Evolutionary conservation across 306 rosid genomes (phyloP).

Genomic region (Benincasa hispida): DNA sequence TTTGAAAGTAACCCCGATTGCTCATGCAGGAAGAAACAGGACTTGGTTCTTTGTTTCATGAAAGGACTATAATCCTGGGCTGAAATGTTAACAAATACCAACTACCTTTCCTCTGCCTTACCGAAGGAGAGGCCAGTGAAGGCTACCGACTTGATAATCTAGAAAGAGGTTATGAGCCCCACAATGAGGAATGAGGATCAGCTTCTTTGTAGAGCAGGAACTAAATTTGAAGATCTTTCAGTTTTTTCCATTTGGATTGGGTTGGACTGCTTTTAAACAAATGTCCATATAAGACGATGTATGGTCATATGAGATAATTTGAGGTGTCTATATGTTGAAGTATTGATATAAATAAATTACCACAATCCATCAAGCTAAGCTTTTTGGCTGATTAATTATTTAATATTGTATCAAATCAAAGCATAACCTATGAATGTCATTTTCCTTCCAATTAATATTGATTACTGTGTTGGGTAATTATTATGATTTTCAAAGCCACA

Average conservation of each 20-base stretch:
- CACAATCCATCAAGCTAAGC: no score
- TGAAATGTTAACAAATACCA: neutral
- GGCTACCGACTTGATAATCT: neutral
- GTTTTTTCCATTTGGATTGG: neutral
- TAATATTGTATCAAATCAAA: no score
- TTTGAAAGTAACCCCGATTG: neutral
- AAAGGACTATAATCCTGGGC: neutral
- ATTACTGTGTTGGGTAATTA: no score
- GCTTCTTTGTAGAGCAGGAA: neutral
- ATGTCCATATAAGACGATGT: neutral
- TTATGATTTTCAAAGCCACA: no score
- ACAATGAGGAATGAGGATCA: neutral
- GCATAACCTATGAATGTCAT: no score
- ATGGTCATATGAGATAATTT: neutral
- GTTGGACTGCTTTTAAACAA: neutral
- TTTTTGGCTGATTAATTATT: no score
- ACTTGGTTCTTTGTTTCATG: neutral
- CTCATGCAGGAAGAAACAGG: neutral
- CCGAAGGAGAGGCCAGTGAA: neutral
- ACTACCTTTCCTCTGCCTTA: neutral
- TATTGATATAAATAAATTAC: no score
- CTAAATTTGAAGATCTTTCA: neutral
- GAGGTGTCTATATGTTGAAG: neutral
- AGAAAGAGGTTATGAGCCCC: neutral
- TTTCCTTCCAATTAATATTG: no score